These are phyloP conservation scores for Syzygium jambos DNA, from an alignment of 345 rosid species.

Conservation along the genomic window DNA sequence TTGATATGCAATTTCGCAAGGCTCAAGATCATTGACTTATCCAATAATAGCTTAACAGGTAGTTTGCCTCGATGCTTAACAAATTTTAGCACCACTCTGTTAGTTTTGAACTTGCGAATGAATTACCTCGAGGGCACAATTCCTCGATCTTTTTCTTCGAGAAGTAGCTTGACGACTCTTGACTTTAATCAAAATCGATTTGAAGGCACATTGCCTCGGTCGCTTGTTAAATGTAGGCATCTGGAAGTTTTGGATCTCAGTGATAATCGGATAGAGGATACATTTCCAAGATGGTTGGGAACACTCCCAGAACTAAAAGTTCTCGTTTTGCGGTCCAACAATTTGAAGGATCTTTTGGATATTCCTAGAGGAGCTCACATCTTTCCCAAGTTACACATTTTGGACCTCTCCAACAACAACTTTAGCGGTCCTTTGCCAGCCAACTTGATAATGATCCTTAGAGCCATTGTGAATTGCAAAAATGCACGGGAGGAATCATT, in stretches of 20 bases:
- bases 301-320: not conserved
- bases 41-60: not conserved
- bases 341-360: not conserved
- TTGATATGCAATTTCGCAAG: not conserved
- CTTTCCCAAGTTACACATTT: not conserved
- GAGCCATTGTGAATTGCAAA: not conserved
- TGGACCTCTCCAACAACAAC: not conserved
- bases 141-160: not conserved
- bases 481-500: not conserved
- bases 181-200: not conserved
- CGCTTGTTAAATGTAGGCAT: not conserved
- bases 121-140: not conserved
- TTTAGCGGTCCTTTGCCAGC: not conserved
- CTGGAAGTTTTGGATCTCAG: conserved; percentile 4
- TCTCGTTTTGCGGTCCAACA: not conserved
- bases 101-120: not conserved
- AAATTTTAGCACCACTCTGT: fast-evolving
- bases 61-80: not conserved
- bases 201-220: conserved; percentile 1
- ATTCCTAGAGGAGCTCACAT: fast-evolving
- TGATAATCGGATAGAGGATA: not conserved
- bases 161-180: not conserved
- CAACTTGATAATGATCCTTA: not conserved
- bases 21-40: not conserved
- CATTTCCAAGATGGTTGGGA: conserved; percentile 4